Percentiles rank a stretch among this genome's conserved stretches.
phyloP scores from a whole-genome alignment of 495 filamentous ascomycete species.

The Neurospora sp. region DNA sequence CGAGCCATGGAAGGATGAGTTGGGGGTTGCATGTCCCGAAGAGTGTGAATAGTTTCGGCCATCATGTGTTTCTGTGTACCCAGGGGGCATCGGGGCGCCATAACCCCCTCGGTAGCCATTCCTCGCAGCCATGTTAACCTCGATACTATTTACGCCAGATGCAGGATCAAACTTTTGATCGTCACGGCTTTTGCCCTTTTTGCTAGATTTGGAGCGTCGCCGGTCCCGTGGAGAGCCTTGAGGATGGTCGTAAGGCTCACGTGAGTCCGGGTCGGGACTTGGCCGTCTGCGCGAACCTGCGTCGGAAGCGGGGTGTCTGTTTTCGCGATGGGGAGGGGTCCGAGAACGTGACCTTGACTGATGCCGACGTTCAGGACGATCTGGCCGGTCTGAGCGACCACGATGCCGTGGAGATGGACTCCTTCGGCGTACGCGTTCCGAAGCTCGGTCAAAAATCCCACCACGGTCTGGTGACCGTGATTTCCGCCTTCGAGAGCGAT shows the following conservation, averaged over 20 bases:
- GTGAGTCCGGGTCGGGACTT: constrained; percentile 20
- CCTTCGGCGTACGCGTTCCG: constrained; percentile 1
- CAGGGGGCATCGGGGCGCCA: constrained; percentile 21
- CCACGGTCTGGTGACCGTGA: constrained; percentile 13
- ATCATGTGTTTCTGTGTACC: constrained; percentile 23
- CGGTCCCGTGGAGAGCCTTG: constrained; percentile 26
- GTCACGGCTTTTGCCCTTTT: constrained; percentile 26
- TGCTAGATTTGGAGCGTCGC: constrained; percentile 26
- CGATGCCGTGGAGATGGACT: constrained; percentile 17
- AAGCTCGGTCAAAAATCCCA: neutral
- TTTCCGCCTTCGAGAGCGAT: constrained; percentile 15
- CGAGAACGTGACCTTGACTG: constrained; percentile 29
- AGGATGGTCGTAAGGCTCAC: constrained; percentile 19
- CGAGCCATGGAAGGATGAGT: constrained; percentile 54
- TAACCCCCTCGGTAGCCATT: constrained; percentile 32
- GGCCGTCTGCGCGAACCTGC: constrained; percentile 24
- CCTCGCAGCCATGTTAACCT: constrained; percentile 35
- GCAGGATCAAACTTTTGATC: constrained; percentile 25
- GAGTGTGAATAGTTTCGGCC: constrained; percentile 45
- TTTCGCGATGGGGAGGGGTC: constrained; percentile 16
- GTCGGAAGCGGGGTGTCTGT: constrained; percentile 25
- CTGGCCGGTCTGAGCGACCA: constrained; percentile 25
- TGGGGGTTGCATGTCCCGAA: constrained; percentile 48
- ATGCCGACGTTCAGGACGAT: constrained; percentile 19
- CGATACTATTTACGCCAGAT: constrained; percentile 39